Conservation (phyloP, 2,329 filamentous ascomycete species). For the Claviceps sp. region DNA sequence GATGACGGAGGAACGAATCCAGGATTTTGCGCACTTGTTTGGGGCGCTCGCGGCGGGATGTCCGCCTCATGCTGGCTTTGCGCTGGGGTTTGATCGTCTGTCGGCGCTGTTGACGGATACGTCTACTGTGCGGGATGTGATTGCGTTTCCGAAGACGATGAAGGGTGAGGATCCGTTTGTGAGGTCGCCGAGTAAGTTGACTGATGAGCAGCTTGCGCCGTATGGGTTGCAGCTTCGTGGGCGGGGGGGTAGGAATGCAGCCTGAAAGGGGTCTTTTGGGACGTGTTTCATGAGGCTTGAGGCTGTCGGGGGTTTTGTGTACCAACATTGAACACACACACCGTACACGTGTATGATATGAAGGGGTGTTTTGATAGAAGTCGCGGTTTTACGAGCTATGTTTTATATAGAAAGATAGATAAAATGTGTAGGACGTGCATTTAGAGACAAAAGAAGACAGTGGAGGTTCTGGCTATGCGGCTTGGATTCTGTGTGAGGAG, state of each 20-base stretch:
- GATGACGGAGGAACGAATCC: constrained; percentile 59
- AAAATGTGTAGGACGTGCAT: too few species aligned
- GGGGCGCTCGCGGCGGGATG: constrained; percentile 74
- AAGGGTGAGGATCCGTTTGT: constrained; percentile 80
- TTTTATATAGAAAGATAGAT: too few species aligned
- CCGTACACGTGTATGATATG: constrained; percentile 32
- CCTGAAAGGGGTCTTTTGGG: too few species aligned
- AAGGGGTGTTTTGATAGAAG: too few species aligned
- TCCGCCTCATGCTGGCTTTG: constrained; percentile 88
- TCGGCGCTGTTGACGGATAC: constrained; percentile 66
- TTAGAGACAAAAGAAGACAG: too few species aligned
- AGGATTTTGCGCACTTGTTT: constrained; percentile 74
- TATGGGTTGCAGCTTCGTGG: constrained; percentile 29
- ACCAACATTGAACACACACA: neutral
- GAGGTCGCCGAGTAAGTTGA: constrained; percentile 59
- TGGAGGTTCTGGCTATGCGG: too few species aligned
- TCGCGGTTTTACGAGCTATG: too few species aligned
- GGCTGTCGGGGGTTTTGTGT: neutral
- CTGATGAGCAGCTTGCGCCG: constrained; percentile 36
- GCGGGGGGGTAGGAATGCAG: neutral
- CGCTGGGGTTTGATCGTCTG: constrained; percentile 80
- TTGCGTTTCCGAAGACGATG: constrained; percentile 91
- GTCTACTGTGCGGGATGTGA: constrained; percentile 77
- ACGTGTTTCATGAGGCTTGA: neutral
- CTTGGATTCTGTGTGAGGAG: too few species aligned